Evolutionary conservation across 805 yeast species (phyloP).

Genomic region (Yarrowia osloensis): DNA sequence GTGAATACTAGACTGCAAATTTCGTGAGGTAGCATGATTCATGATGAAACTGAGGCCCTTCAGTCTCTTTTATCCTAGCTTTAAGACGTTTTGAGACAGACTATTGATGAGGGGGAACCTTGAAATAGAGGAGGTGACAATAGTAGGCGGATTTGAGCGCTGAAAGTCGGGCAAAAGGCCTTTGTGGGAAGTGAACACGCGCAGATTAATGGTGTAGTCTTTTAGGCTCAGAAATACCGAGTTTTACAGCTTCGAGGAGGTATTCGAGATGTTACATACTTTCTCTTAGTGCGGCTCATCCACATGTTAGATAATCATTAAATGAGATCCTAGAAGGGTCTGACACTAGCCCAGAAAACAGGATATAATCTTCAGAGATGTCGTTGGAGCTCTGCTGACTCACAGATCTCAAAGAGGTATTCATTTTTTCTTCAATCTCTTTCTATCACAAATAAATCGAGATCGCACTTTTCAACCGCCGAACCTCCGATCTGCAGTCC

Average conservation of each 20-base stretch:
- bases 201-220: no score
- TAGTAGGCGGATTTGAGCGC: not conserved
- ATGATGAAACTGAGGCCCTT: not conserved
- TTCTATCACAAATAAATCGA: not conserved
- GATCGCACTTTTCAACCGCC: not conserved
- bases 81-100: not conserved
- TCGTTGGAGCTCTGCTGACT: no score
- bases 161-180: not conserved
- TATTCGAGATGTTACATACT: not conserved
- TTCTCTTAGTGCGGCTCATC: not conserved
- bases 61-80: not conserved
- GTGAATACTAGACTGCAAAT: constrained; percentile 5
- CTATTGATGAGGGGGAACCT: constrained; percentile 12
- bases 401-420: no score
- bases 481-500: constrained; percentile 8
- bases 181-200: no score
- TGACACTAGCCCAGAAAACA: not conserved
- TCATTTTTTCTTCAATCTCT: no score
- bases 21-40: constrained; percentile 14
- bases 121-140: not conserved
- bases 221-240: not conserved
- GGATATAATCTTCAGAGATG: no score
- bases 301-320: constrained; percentile 8
- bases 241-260: not conserved
- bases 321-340: not conserved